A percentile compares a stretch with the other conserved stretches of the same genome.
Evolutionary conservation across 768 basidiomycete genomes (phyloP).

Genomic region (Tremella yokohamensis): DNA sequence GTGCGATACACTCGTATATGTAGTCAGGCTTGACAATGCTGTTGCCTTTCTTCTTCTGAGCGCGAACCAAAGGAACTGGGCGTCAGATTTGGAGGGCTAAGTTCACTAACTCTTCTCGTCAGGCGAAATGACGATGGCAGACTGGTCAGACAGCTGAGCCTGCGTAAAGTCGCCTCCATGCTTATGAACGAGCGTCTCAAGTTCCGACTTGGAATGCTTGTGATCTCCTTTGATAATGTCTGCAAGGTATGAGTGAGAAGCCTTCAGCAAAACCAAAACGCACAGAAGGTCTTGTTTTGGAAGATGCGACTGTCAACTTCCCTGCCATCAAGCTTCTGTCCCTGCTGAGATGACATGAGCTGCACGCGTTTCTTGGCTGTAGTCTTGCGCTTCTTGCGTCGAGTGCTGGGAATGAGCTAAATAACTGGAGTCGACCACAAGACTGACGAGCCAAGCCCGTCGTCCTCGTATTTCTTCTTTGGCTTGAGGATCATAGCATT

Average conservation of each 20-base stretch:
- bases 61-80: constrained; percentile 28
- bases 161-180: constrained; percentile 52
- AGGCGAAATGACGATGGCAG: constrained; percentile 62
- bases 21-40: constrained; percentile 74
- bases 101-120: constrained; percentile 61
- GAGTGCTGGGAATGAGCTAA: no score
- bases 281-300: constrained; percentile 73
- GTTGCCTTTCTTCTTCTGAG: constrained; percentile 67
- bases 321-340: constrained; percentile 63
- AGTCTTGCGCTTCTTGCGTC: constrained; percentile 33
- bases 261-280: constrained; percentile 38
- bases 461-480: constrained; percentile 35
- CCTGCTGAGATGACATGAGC: constrained; percentile 55
- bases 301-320: constrained; percentile 66
- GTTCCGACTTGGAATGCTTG: constrained; percentile 65
- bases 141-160: constrained; percentile 35
- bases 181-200: constrained; percentile 58
- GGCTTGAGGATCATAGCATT: constrained; percentile 30
- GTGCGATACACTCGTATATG: constrained; percentile 72
- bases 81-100: constrained; percentile 3
- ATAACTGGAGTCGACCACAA: no score
- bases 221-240: constrained; percentile 58
- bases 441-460: constrained; percentile 39
- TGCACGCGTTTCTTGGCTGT: constrained; percentile 30
- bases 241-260: constrained; percentile 8